phyloP scores from a whole-genome alignment of 495 filamentous ascomycete genomes.

The Amphirosellinia nigrospora region DNA sequence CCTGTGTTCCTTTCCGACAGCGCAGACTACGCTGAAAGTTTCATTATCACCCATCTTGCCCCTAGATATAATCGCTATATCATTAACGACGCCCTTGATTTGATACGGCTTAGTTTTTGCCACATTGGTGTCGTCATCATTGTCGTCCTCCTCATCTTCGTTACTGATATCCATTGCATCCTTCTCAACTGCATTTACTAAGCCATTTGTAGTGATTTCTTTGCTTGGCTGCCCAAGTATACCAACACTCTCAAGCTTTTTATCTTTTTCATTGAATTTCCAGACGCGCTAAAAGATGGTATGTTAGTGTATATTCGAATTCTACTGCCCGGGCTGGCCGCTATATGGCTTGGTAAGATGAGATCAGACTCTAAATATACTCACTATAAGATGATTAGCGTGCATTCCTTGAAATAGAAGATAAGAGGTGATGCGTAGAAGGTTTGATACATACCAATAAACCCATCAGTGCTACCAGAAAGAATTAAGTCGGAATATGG shows the following conservation, averaged over 20 bases:
- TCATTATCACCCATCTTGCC: slow-evolving; percentile 72
- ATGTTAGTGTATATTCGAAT: slow-evolving; percentile 11
- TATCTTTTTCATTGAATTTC: slow-evolving; percentile 70
- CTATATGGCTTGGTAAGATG: background rate
- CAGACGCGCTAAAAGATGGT: slow-evolving; percentile 18
- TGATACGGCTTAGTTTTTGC: slow-evolving; percentile 26
- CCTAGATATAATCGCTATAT: slow-evolving; percentile 80
- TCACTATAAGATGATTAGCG: slow-evolving; percentile 14
- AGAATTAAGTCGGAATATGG: slow-evolving; percentile 88
- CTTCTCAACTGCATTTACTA: slow-evolving; percentile 5
- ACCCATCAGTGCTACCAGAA: slow-evolving; percentile 93
- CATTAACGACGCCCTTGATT: slow-evolving; percentile 81
- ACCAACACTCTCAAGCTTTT: slow-evolving; percentile 73
- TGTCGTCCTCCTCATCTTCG: slow-evolving; percentile 28
- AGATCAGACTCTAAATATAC: background rate
- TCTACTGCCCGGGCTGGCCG: background rate
- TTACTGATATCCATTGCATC: slow-evolving; percentile 17
- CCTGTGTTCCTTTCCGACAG: slow-evolving; percentile 83
- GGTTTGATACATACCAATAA: slow-evolving; percentile 76
- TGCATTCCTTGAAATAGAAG: background rate
- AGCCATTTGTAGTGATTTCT: background rate
- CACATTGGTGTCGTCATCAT: slow-evolving; percentile 18
- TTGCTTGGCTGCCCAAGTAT: slow-evolving; percentile 56
- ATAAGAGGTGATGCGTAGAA: background rate
- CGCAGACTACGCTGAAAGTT: slow-evolving; percentile 80